A percentile compares a stretch with the other conserved stretches of the same genome.
Evolutionary conservation across 768 basidiomycete genomes (phyloP).

Genomic region (Termitomyces sp.): DNA sequence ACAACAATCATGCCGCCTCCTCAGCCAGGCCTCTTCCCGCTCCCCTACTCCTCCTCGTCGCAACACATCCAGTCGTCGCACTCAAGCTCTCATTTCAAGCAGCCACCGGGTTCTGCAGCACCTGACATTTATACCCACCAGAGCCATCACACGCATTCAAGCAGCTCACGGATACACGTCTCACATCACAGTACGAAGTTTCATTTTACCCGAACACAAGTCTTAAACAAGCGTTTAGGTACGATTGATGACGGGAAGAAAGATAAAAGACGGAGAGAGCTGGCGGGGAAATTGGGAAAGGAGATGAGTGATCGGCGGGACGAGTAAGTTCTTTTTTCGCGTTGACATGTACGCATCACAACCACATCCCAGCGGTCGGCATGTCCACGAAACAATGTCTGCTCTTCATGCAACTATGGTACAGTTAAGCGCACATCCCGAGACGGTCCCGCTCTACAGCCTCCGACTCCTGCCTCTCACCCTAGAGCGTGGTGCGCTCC

Average conservation of each 20-base stretch:
- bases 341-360: slow-evolving; percentile 6
- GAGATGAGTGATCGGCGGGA: slow-evolving; percentile 73
- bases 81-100: slow-evolving; percentile 12
- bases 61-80: slow-evolving; percentile 17
- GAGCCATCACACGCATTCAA: slow-evolving; percentile 26
- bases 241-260: slow-evolving; percentile 42
- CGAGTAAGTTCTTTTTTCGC: slow-evolving; percentile 45
- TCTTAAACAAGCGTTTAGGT: not conserved
- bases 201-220: not conserved
- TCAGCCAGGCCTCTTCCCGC: slow-evolving; percentile 63
- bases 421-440: slow-evolving; percentile 67
- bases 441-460: slow-evolving; percentile 59
- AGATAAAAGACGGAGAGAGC: slow-evolving; percentile 66
- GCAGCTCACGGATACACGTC: slow-evolving; percentile 36
- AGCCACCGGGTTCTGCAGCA: not conserved
- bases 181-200: slow-evolving; percentile 7
- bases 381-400: slow-evolving; percentile 60
- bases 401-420: slow-evolving; percentile 54
- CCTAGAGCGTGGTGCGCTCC: slow-evolving; percentile 71
- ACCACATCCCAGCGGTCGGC: slow-evolving; percentile 41
- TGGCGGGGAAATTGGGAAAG: slow-evolving; percentile 66
- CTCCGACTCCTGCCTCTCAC: slow-evolving; percentile 72
- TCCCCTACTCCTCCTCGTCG: slow-evolving; percentile 46
- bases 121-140: slow-evolving; percentile 12
- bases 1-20: slow-evolving; percentile 41